These are phyloP conservation scores for Circinella minor DNA, from an alignment of 371 early-diverging fungal species.

Conservation along the genomic window DNA sequence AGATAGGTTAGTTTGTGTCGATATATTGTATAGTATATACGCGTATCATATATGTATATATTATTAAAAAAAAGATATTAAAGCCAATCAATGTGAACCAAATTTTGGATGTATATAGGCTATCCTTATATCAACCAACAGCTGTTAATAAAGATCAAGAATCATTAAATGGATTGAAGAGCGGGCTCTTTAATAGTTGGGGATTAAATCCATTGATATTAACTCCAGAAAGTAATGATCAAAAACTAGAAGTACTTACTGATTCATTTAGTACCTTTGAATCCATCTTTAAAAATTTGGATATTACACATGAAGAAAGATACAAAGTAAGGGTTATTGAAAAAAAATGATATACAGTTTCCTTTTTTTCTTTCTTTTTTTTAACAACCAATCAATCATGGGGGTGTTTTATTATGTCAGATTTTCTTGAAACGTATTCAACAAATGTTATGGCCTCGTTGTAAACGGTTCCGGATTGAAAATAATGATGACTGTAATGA, in stretches of 20 bases:
- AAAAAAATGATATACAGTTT: not conserved
- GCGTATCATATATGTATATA: constrained; percentile 4
- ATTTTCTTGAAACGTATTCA: constrained; percentile 40
- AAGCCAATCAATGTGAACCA: not conserved
- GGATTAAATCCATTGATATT: not conserved
- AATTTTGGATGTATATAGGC: not conserved
- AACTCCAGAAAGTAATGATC: not conserved
- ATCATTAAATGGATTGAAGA: not conserved
- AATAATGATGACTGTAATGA: constrained; percentile 4
- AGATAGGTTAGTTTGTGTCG: constrained; percentile 13
- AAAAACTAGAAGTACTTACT: constrained; percentile 5
- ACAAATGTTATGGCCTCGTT: constrained; percentile 47
- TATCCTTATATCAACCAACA: constrained; percentile 1
- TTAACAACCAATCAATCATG: not conserved
- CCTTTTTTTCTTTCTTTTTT: too few species aligned
- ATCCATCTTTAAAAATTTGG: constrained; percentile 10
- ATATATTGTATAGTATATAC: too few species aligned
- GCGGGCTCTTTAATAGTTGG: not conserved
- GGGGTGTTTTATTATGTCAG: constrained; percentile 10
- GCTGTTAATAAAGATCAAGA: not conserved
- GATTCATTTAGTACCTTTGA: constrained; percentile 17
- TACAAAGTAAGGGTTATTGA: constrained; percentile 5
- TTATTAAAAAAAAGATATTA: not conserved
- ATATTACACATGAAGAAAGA: constrained; percentile 9
- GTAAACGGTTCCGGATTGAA: constrained; percentile 37